Percentiles rank a stretch among this genome's conserved stretches.
Evolutionary conservation across 305 asterid genomes (phyloP).

Genomic region (Lippia alba): DNA sequence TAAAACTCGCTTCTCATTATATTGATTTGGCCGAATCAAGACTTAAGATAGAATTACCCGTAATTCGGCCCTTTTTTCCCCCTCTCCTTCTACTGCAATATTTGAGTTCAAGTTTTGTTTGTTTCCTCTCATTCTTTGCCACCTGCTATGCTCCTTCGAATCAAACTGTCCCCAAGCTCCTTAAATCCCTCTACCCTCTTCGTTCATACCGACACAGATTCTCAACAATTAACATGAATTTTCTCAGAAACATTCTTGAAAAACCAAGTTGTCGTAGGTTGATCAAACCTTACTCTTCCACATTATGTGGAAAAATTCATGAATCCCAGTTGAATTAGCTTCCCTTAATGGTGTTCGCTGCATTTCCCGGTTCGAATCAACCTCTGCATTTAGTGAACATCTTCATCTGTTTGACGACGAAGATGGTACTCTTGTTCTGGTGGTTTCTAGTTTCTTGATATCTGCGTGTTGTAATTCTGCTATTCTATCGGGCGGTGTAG

Average conservation of each 20-base stretch:
- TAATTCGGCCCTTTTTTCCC: too few relatives aligned
- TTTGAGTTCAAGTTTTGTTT: not conserved
- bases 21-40: too few relatives aligned
- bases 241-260: not conserved
- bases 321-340: conserved; percentile 11
- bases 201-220: not conserved
- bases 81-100: not conserved
- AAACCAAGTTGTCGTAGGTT: not conserved
- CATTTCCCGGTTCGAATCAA: conserved; percentile 29
- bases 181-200: too few relatives aligned
- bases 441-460: conserved; percentile 12
- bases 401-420: not conserved
- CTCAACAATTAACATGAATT: not conserved
- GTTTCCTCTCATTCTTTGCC: conserved; percentile 18
- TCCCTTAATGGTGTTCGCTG: conserved; percentile 10
- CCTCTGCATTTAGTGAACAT: conserved; percentile 18
- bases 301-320: not conserved
- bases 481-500: too few relatives aligned
- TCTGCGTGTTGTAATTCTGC: too few relatives aligned
- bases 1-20: too few relatives aligned
- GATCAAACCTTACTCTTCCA: not conserved
- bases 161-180: not conserved
- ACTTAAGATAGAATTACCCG: too few relatives aligned
- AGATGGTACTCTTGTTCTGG: conserved; percentile 30
- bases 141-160: not conserved